Percentiles rank a stretch among this genome's conserved stretches.
Conservation (phyloP, 345 rosid species). For the Citrus trifoliata region DNA sequence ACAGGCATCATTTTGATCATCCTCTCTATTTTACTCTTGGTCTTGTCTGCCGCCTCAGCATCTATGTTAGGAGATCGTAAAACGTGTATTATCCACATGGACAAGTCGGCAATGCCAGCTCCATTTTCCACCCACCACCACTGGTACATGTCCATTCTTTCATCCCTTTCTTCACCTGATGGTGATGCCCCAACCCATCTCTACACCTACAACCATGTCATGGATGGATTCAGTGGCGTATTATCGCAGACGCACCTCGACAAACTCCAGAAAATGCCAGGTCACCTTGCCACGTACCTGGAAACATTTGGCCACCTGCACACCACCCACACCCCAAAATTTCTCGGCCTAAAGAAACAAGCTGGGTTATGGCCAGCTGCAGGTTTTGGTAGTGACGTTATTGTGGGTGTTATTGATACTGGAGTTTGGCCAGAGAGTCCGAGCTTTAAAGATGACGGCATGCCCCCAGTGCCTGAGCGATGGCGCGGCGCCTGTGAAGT, state of each 20-base stretch:
- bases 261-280: slow-evolving; percentile 23
- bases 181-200: slow-evolving; percentile 34
- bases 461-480: slow-evolving; percentile 39
- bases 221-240: slow-evolving; percentile 46
- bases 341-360: slow-evolving; percentile 35
- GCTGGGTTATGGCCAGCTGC: slow-evolving; percentile 39
- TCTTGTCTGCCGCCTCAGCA: neutral
- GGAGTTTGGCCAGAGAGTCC: slow-evolving; percentile 53
- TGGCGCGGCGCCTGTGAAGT: slow-evolving; percentile 44
- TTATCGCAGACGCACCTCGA: slow-evolving; percentile 35
- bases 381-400: slow-evolving; percentile 39
- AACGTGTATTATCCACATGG: slow-evolving; percentile 47
- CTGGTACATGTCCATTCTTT: slow-evolving; percentile 43
- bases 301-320: slow-evolving; percentile 40
- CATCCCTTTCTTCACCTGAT: slow-evolving; percentile 28
- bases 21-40: slow-evolving; percentile 13
- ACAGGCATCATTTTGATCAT: neutral
- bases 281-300: slow-evolving; percentile 39
- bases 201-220: slow-evolving; percentile 44
- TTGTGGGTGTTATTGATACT: slow-evolving; percentile 43
- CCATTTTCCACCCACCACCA: slow-evolving; percentile 32
- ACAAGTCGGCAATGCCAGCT: slow-evolving; percentile 34
- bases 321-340: slow-evolving; percentile 36
- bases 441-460: slow-evolving; percentile 37
- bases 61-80: slow-evolving; percentile 4